phyloP scores from a whole-genome alignment of 352 stramenopile genomes.

The Pythium brassicae region DNA sequence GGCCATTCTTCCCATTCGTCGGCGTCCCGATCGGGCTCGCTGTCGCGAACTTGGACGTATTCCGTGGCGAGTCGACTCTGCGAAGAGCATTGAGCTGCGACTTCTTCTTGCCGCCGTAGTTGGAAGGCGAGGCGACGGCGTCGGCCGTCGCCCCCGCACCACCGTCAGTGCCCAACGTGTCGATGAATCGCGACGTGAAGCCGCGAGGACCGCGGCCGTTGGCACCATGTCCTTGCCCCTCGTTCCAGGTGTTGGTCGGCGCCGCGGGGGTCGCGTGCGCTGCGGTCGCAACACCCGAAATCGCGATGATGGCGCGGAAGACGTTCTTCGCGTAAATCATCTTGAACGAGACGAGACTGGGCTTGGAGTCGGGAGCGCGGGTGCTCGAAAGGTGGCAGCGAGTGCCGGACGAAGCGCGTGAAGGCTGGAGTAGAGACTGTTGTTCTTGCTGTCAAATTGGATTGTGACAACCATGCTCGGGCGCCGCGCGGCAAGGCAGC shows the following conservation, averaged over 20 bases:
- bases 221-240: conserved; percentile 18
- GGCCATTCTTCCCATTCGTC: conserved; percentile 8
- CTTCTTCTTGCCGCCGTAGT: conserved; percentile 33
- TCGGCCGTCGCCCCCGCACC: conserved; percentile 5
- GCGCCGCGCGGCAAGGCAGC: too few species aligned
- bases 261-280: conserved; percentile 22
- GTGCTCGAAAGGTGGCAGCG: conserved; percentile 15
- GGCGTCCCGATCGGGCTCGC: conserved; percentile 25
- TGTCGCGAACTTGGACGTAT: conserved; percentile 32
- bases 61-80: conserved; percentile 31
- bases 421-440: conserved; percentile 11
- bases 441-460: conserved; percentile 22
- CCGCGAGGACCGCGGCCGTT: conserved; percentile 13
- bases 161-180: conserved; percentile 28
- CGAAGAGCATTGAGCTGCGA: conserved; percentile 23
- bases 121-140: conserved; percentile 31
- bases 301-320: conserved; percentile 52
- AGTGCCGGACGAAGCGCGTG: conserved; percentile 15
- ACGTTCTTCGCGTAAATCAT: conserved; percentile 64
- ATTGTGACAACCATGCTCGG: conserved; percentile 8
- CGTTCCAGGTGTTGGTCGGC: conserved; percentile 16
- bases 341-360: conserved; percentile 18
- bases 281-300: conserved; percentile 37
- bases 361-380: conserved; percentile 15
- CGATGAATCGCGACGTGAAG: conserved; percentile 15